Evolutionary conservation across 1,284 basidiomycete species (phyloP).

Genomic region (Ustilago cynodontis): DNA sequence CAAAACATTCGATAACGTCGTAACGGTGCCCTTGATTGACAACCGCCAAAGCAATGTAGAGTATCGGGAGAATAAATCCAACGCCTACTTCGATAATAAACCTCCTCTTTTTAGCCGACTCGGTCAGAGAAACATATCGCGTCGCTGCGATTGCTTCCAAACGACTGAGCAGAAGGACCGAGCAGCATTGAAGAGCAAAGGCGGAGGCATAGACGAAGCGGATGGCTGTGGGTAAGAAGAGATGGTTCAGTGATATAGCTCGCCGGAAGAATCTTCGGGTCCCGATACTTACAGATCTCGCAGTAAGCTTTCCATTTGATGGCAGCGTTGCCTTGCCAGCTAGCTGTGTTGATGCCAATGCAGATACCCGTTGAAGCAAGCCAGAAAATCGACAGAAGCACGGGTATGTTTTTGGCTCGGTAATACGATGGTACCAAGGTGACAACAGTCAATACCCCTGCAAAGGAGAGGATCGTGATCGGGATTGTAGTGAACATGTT

Average conservation of each 20-base stretch:
- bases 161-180: conserved; percentile 3
- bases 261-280: neutral
- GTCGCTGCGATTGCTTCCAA: conserved; percentile 5
- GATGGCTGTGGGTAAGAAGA: neutral
- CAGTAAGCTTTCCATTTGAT: neutral
- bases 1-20: conserved; percentile 6
- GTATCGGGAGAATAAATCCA: neutral
- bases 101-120: neutral
- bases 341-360: neutral
- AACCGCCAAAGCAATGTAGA: neutral
- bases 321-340: neutral
- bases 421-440: conserved; percentile 2
- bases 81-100: neutral
- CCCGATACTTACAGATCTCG: conserved; percentile 1
- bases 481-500: conserved; percentile 5
- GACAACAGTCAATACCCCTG: neutral
- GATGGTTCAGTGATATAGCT: neutral
- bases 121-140: conserved; percentile 5
- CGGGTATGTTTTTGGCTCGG: neutral
- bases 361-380: neutral
- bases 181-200: conserved; percentile 8
- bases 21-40: conserved; percentile 7
- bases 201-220: neutral
- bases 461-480: conserved; percentile 3
- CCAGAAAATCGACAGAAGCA: conserved; percentile 8